A percentile compares a stretch with the other conserved stretches of the same genome.
phyloP scores from a whole-genome alignment of 2,329 filamentous ascomycete genomes.

The Xylaria arbuscula region DNA sequence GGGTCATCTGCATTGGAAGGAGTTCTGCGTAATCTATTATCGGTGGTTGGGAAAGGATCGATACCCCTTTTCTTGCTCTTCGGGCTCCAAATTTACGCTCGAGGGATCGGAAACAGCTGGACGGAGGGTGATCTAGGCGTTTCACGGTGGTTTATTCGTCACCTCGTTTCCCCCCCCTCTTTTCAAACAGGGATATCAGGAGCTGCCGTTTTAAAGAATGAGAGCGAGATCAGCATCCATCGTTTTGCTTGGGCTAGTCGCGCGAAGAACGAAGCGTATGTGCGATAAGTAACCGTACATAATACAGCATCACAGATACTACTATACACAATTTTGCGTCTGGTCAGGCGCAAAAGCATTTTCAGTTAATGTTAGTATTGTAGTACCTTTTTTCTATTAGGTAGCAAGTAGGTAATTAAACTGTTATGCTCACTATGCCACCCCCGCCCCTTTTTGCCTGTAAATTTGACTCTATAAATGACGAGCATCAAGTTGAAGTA shows the following conservation, averaged over 20 bases:
- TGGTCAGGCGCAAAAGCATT: not conserved
- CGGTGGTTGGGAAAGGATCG: constrained; percentile 24
- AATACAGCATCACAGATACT: not conserved
- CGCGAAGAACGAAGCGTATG: not conserved
- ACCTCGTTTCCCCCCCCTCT: not conserved
- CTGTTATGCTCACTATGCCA: too few relatives aligned
- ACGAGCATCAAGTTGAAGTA: not conserved
- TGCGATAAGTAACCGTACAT: not conserved
- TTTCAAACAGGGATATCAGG: not conserved
- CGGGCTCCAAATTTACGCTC: constrained; percentile 15
- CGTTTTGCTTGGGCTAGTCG: not conserved
- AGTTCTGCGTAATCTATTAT: constrained; percentile 30
- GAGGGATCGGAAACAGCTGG: constrained; percentile 1
- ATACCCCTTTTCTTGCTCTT: constrained; percentile 31
- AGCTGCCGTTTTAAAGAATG: not conserved
- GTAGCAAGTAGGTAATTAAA: too few relatives aligned
- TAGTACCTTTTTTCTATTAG: too few relatives aligned
- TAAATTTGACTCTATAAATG: too few relatives aligned
- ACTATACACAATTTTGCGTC: not conserved
- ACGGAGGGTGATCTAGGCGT: constrained; percentile 26
- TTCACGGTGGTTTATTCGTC: constrained; percentile 13
- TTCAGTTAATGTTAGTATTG: too few relatives aligned
- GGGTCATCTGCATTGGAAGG: constrained; percentile 35
- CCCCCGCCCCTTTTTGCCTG: too few relatives aligned
- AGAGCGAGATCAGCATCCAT: not conserved